Conservation (phyloP, 177 flowering plant genomes). For the Tripterygium wilfordii region DNA sequence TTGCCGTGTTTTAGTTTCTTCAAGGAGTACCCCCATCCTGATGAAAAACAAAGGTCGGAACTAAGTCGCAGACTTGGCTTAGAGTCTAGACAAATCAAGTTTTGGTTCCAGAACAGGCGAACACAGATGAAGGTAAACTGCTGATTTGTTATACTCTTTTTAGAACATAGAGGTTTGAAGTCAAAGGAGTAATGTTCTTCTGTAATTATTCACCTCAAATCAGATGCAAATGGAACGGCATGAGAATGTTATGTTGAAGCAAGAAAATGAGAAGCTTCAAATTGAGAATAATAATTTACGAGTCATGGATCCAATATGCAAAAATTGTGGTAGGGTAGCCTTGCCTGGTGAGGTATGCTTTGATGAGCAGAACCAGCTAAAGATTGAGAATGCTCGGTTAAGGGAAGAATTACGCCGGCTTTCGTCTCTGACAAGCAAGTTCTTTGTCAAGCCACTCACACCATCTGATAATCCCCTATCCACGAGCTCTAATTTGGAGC, state of each 20-base stretch:
- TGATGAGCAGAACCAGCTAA: conserved; percentile 40
- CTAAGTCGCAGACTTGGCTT: conserved; percentile 41
- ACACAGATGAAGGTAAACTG: conserved; percentile 59
- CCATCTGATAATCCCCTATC: conserved; percentile 11
- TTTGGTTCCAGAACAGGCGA: conserved; percentile 66
- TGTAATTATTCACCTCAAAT: no score
- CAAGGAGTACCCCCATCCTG: conserved; percentile 53
- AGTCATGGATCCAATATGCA: conserved; percentile 42
- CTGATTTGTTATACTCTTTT: no score
- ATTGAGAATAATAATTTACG: conserved; percentile 32
- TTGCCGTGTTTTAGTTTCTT: conserved; percentile 30
- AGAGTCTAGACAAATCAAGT: conserved; percentile 56
- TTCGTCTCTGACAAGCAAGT: conserved; percentile 27
- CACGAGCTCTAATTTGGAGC: conserved; percentile 26
- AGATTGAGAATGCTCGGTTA: conserved; percentile 46
- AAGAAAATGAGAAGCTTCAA: conserved; percentile 43
- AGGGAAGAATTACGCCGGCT: conserved; percentile 39
- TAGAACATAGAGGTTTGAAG: no score
- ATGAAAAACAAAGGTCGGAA: conserved; percentile 48
- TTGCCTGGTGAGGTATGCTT: conserved; percentile 21
- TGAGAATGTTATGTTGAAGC: conserved; percentile 40
- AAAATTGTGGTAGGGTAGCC: conserved; percentile 39
- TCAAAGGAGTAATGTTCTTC: no score
- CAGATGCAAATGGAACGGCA: conserved; percentile 52
- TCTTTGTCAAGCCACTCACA: conserved; percentile 31